These are phyloP conservation scores for Xylaria digitata DNA, from an alignment of 2,329 filamentous ascomycete genomes.

Conservation along the genomic window DNA sequence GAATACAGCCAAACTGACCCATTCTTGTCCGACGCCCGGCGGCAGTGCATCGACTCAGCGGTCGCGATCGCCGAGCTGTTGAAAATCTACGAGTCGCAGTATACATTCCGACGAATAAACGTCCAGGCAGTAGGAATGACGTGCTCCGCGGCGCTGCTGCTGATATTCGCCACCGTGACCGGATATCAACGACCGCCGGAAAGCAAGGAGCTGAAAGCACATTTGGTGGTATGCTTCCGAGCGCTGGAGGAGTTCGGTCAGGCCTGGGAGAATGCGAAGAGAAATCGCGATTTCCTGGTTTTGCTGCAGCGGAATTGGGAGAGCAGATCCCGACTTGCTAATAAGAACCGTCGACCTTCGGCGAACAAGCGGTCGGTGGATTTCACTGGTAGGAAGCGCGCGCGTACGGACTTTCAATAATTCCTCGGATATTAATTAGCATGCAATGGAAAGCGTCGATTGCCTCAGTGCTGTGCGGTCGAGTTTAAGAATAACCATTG, in stretches of 20 bases:
- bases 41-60: conserved; percentile 39
- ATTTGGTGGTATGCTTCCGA: conserved; percentile 36
- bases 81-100: conserved; percentile 32
- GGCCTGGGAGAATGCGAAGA: conserved; percentile 38
- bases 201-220: conserved; percentile 28
- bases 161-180: conserved; percentile 36
- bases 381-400: conserved; percentile 7
- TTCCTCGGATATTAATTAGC: not conserved
- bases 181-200: conserved; percentile 22
- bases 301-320: conserved; percentile 33
- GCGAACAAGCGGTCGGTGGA: not conserved
- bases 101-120: conserved; percentile 36
- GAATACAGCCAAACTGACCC: conserved; percentile 1
- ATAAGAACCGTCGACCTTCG: not conserved
- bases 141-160: conserved; percentile 35
- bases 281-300: conserved; percentile 32
- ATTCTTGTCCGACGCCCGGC: conserved; percentile 10
- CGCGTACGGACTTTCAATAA: not conserved
- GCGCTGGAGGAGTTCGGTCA: conserved; percentile 38
- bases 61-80: conserved; percentile 41
- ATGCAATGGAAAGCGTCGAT: too few relatives aligned
- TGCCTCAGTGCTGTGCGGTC: too few relatives aligned
- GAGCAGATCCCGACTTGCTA: not conserved
- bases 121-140: conserved; percentile 38
- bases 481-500: too few relatives aligned